phyloP scores from a whole-genome alignment of 345 rosid genomes.

The Citrus hindsii region DNA sequence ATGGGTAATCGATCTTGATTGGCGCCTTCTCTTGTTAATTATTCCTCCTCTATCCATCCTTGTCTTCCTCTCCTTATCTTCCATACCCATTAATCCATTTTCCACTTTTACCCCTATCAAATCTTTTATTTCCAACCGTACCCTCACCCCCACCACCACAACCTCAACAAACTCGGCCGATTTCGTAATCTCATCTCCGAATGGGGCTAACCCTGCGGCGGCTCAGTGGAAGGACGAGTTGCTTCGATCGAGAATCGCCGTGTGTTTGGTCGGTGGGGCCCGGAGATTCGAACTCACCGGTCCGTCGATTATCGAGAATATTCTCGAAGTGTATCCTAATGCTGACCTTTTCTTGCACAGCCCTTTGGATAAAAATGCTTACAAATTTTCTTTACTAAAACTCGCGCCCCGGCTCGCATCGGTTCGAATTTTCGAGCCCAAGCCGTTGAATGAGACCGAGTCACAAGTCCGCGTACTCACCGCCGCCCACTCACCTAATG shows the following conservation, averaged over 20 bases:
- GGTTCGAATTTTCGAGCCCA: conserved; percentile 65
- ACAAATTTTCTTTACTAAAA: conserved; percentile 61
- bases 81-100: conserved; percentile 10
- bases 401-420: conserved; percentile 60
- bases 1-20: conserved; percentile 44
- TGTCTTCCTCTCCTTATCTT: conserved; percentile 20
- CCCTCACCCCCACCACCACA: conserved; percentile 15
- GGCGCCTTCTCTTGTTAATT: conserved; percentile 34
- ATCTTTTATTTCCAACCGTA: conserved; percentile 24
- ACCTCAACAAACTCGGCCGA: conserved; percentile 5
- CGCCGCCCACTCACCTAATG: conserved; percentile 71
- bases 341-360: conserved; percentile 88
- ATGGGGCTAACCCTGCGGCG: not conserved
- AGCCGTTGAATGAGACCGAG: conserved; percentile 44
- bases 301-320: conserved; percentile 70
- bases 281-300: conserved; percentile 89
- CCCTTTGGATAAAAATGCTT: conserved; percentile 64
- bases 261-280: conserved; percentile 94
- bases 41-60: conserved; percentile 30
- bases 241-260: conserved; percentile 57
- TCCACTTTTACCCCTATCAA: conserved; percentile 18
- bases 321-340: conserved; percentile 62
- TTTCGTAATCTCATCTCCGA: not conserved
- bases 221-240: conserved; percentile 21
- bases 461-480: conserved; percentile 69